Evolutionary conservation across 495 filamentous ascomycete species (phyloP).

Genomic region (Aspergillus cristatus): DNA sequence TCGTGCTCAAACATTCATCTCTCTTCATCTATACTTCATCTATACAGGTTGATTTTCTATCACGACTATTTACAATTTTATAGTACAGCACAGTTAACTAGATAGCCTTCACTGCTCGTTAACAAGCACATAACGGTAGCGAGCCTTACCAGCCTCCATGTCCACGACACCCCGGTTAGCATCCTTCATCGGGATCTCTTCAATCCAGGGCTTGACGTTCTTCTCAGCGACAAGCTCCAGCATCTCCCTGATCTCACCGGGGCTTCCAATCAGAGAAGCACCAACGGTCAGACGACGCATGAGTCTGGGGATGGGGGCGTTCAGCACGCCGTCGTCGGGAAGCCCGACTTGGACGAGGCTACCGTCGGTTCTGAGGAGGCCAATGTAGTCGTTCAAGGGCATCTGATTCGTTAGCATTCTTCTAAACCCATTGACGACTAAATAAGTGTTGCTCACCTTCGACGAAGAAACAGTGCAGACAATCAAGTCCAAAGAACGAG

Average conservation of each 20-base stretch:
- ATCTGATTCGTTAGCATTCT: conserved; percentile 33
- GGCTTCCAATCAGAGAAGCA: conserved; percentile 62
- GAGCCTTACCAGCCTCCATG: conserved; percentile 51
- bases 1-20: no score
- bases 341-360: conserved; percentile 76
- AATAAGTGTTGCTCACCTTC: conserved; percentile 24
- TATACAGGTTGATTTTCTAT: no score
- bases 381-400: conserved; percentile 63
- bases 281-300: conserved; percentile 56
- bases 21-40: no score
- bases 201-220: conserved; percentile 56
- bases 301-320: conserved; percentile 52
- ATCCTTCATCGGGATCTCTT: conserved; percentile 55
- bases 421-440: background rate
- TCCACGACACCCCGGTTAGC: conserved; percentile 58
- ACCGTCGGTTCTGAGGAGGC: conserved; percentile 57
- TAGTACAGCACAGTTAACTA: conserved; percentile 1
- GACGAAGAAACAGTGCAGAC: conserved; percentile 68
- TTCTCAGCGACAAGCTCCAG: conserved; percentile 59
- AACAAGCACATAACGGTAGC: conserved; percentile 64
- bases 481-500: conserved; percentile 67
- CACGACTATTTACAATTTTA: conserved; percentile 1
- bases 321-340: conserved; percentile 57
- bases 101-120: conserved; percentile 30
- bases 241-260: conserved; percentile 66